Conservation (phyloP, 129 eudicot species). For the Artemisia argyi region DNA sequence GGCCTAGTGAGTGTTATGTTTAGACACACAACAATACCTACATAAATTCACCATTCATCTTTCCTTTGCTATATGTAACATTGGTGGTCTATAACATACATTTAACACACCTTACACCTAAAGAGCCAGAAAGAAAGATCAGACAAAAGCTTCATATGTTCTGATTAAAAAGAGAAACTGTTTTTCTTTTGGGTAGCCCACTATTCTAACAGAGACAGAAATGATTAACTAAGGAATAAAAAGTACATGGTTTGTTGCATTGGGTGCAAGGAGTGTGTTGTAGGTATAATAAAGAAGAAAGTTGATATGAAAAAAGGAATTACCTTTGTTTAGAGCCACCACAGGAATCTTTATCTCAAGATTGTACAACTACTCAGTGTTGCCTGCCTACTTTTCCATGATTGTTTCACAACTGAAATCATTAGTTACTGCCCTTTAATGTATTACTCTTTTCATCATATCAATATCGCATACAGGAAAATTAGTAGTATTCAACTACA, state of each 20-base stretch:
- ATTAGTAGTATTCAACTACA: background rate
- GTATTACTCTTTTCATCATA: conserved; percentile 35
- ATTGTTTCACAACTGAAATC: conserved; percentile 49
- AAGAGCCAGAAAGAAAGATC: conserved; percentile 30
- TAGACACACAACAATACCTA: conserved; percentile 24
- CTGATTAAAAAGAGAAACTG: conserved; percentile 37
- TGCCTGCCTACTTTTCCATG: conserved; percentile 50
- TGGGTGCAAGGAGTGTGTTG: conserved; percentile 22
- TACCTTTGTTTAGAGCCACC: conserved; percentile 32
- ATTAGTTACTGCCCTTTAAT: conserved; percentile 41
- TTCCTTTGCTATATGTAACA: conserved; percentile 14
- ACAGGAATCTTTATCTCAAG: conserved; percentile 44
- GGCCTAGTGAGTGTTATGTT: conserved; percentile 14
- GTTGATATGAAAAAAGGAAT: conserved; percentile 29
- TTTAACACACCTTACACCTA: background rate
- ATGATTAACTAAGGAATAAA: conserved; percentile 19
- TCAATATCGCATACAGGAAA: background rate
- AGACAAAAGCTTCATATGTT: conserved; percentile 43
- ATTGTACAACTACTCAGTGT: conserved; percentile 46
- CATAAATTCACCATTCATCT: background rate
- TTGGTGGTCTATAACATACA: conserved; percentile 19
- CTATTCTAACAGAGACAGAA: conserved; percentile 7
- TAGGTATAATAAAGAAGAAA: conserved; percentile 20
- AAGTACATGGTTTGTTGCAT: conserved; percentile 21
- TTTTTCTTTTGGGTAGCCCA: conserved; percentile 18